These are phyloP conservation scores for Aspergillus ochraceoroseus DNA, from an alignment of 2,329 filamentous ascomycete species.

Conservation along the genomic window DNA sequence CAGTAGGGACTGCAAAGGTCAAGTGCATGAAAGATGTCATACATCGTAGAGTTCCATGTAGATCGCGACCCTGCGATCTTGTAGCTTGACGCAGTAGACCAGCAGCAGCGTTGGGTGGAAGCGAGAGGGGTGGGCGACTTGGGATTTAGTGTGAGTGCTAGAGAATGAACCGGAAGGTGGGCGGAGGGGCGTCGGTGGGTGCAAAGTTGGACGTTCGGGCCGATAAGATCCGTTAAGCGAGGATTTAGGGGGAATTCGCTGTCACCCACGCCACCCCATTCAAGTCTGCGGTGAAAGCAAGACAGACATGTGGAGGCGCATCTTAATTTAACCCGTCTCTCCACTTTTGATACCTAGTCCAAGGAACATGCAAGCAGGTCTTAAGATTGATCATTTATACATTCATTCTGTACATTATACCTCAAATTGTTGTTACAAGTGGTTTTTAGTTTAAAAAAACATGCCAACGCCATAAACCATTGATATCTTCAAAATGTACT, in stretches of 20 bases:
- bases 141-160: slow-evolving; percentile 31
- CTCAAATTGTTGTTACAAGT: slow-evolving; percentile 22
- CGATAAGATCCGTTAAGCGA: slow-evolving; percentile 20
- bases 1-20: too few species aligned
- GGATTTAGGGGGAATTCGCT: slow-evolving; percentile 18
- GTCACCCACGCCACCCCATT: slow-evolving; percentile 29
- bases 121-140: slow-evolving; percentile 30
- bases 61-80: slow-evolving; percentile 3
- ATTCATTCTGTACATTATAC: too few species aligned
- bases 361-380: too few species aligned
- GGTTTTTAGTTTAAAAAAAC: too few species aligned
- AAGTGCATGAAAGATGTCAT: background rate
- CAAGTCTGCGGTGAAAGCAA: slow-evolving; percentile 23
- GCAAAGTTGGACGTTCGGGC: too few species aligned
- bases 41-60: too few species aligned
- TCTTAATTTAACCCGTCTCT: slow-evolving; percentile 2
- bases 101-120: slow-evolving; percentile 28
- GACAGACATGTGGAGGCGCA: slow-evolving; percentile 8
- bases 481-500: slow-evolving; percentile 19
- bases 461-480: slow-evolving; percentile 25
- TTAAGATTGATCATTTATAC: too few species aligned
- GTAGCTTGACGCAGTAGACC: slow-evolving; percentile 14
- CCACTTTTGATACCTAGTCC: background rate
- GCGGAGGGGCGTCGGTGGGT: slow-evolving; percentile 14
- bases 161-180: slow-evolving; percentile 32